These are phyloP conservation scores for Fusarium redolens DNA, from an alignment of 2,329 filamentous ascomycete genomes.

Conservation along the genomic window DNA sequence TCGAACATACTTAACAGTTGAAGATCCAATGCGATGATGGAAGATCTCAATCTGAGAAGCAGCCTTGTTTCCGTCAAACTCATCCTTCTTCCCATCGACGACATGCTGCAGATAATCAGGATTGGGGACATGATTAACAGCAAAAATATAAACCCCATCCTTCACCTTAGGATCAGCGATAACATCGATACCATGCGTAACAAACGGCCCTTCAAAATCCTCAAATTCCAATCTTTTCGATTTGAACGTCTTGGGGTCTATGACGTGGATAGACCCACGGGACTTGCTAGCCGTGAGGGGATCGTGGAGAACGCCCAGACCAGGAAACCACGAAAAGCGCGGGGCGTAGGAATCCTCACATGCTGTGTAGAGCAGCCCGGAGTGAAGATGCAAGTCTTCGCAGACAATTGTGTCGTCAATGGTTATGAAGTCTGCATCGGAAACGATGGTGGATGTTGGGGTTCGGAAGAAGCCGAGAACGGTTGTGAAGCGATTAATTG, in stretches of 20 bases:
- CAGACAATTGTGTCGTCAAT: constrained; percentile 67
- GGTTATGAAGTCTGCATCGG: constrained; percentile 45
- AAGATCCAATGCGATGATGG: constrained; percentile 60
- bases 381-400: constrained; percentile 70
- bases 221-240: constrained; percentile 54
- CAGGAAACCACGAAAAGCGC: constrained; percentile 65
- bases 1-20: constrained; percentile 59
- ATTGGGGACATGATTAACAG: constrained; percentile 69
- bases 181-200: constrained; percentile 71
- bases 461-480: constrained; percentile 47
- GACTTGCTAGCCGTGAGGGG: constrained; percentile 50
- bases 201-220: constrained; percentile 64
- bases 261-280: constrained; percentile 61
- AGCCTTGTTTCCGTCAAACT: constrained; percentile 49
- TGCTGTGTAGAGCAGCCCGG: constrained; percentile 64
- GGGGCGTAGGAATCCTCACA: constrained; percentile 60
- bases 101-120: constrained; percentile 48
- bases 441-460: constrained; percentile 34
- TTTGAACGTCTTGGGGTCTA: constrained; percentile 57
- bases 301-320: constrained; percentile 55
- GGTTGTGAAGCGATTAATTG: constrained; percentile 1
- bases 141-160: constrained; percentile 67
- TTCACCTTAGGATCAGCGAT: constrained; percentile 58
- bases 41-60: constrained; percentile 69
- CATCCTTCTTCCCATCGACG: constrained; percentile 16